Evolutionary conservation across 805 yeast species (phyloP).

Genomic region (Alloascoidea africana): DNA sequence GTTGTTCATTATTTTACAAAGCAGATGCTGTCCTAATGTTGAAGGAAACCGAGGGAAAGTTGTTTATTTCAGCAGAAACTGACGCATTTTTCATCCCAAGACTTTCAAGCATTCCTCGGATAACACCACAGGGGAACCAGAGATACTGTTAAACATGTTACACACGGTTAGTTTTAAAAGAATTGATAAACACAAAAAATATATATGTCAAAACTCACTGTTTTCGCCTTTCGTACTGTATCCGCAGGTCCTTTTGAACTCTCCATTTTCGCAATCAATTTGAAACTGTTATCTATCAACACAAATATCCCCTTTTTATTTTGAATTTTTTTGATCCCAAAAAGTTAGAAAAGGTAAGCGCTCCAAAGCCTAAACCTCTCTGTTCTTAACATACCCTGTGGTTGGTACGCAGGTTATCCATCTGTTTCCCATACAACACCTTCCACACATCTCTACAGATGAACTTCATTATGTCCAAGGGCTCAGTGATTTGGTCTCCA

Average conservation of each 20-base stretch:
- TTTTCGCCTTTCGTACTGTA: constrained; percentile 25
- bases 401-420: constrained; percentile 85
- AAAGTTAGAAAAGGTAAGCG: neutral
- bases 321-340: neutral
- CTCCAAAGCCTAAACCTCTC: neutral
- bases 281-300: constrained; percentile 52
- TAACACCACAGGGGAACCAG: constrained; percentile 65
- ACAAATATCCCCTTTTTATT: constrained; percentile 61
- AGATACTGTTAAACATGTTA: constrained; percentile 21
- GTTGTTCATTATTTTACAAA: no score
- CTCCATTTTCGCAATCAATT: constrained; percentile 10
- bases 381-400: constrained; percentile 36
- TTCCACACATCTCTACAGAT: constrained; percentile 90
- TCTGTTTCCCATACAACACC: constrained; percentile 63
- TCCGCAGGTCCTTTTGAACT: neutral
- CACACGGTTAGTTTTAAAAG: no score
- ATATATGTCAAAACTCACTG: no score
- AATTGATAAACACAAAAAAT: no score
- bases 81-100: constrained; percentile 54
- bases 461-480: constrained; percentile 78
- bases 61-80: constrained; percentile 47
- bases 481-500: constrained; percentile 36
- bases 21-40: constrained; percentile 42
- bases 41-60: constrained; percentile 57
- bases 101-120: constrained; percentile 55